Percentiles rank a stretch among this genome's conserved stretches.
Conservation (phyloP, 2,329 filamentous ascomycete species). For the Fusarium duplospermum region DNA sequence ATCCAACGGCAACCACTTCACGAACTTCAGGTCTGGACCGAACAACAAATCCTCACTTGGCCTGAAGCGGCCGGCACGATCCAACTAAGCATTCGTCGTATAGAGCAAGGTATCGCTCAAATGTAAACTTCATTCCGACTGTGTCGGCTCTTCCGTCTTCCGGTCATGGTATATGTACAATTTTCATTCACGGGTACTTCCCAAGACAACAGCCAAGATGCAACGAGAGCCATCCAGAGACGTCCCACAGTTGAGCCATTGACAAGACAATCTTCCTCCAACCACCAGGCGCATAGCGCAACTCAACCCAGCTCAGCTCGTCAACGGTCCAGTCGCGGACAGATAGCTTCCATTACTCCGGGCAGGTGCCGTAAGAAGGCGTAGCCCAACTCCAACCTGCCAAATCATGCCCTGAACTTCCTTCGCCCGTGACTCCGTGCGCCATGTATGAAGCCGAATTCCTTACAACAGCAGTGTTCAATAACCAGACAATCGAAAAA, state of each 20-base stretch:
- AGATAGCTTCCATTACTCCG: conserved; percentile 43
- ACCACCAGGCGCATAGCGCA: conserved; percentile 41
- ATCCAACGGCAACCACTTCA: conserved; percentile 36
- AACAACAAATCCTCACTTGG: conserved; percentile 3
- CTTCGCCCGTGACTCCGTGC: conserved; percentile 56
- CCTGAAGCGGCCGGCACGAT: neutral
- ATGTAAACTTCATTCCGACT: conserved; percentile 47
- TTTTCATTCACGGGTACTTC: conserved; percentile 48
- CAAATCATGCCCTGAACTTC: conserved; percentile 51
- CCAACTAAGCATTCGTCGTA: neutral
- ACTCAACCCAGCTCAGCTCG: conserved; percentile 45
- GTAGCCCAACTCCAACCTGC: conserved; percentile 52
- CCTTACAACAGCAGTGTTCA: conserved; percentile 51
- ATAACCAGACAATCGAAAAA: conserved; percentile 47
- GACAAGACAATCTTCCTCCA: conserved; percentile 32
- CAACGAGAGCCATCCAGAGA: conserved; percentile 25
- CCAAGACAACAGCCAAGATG: conserved; percentile 40
- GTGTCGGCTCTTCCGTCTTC: conserved; percentile 46
- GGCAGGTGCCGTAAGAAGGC: conserved; percentile 36
- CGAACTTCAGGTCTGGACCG: neutral
- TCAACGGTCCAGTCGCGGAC: conserved; percentile 24
- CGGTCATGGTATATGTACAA: conserved; percentile 57
- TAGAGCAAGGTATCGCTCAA: conserved; percentile 13
- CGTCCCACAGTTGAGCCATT: conserved; percentile 30
- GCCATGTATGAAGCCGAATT: conserved; percentile 54